Conservation (phyloP, 371 early-diverging fungal genomes). For the Mucor circinelloides region DNA sequence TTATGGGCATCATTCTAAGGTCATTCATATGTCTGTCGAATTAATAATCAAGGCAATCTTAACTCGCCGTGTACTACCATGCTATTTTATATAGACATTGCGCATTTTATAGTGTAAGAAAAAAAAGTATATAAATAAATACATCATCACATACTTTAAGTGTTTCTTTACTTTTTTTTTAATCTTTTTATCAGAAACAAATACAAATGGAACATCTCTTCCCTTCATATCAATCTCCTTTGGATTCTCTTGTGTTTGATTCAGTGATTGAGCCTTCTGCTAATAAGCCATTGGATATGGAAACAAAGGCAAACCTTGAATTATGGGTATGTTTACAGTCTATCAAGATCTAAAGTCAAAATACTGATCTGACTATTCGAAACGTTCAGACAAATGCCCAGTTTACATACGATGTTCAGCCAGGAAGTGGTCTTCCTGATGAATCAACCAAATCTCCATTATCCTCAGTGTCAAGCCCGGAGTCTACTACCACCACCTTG, state of each 20-base stretch:
- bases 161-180: neutral
- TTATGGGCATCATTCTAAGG: neutral
- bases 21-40: neutral
- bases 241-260: slow-evolving; percentile 21
- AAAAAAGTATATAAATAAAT: neutral
- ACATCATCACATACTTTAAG: neutral
- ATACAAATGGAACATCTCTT: slow-evolving; percentile 11
- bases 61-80: neutral
- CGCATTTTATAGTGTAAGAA: neutral
- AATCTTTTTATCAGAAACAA: neutral
- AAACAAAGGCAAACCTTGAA: slow-evolving; percentile 10
- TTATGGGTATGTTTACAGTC: slow-evolving; percentile 15
- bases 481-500: neutral
- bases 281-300: slow-evolving; percentile 3
- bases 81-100: neutral
- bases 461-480: neutral
- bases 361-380: neutral
- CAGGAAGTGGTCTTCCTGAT: slow-evolving; percentile 48
- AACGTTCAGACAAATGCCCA: slow-evolving; percentile 55
- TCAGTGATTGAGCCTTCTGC: neutral
- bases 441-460: neutral
- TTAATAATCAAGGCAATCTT: neutral
- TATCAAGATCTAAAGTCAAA: neutral
- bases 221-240: neutral
- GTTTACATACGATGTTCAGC: slow-evolving; percentile 61